Conservation (phyloP, 805 yeast species). For the Yarrowia phangngaensis region DNA sequence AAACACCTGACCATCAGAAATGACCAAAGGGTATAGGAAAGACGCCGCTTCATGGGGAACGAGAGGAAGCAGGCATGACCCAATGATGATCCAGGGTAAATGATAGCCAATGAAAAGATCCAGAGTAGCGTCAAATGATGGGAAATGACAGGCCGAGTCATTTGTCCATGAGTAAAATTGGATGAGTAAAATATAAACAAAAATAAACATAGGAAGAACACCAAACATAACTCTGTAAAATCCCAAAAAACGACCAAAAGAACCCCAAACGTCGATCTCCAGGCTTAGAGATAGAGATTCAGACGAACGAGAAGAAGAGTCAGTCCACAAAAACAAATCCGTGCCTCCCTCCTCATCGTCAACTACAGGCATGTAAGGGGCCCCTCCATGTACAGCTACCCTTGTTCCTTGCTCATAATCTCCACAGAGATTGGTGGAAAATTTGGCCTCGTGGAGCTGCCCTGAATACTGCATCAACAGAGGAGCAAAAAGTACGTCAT, state of each 20-base stretch:
- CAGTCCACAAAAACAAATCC: conserved; percentile 35
- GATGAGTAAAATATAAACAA: conserved; percentile 48
- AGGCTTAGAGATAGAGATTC: conserved; percentile 30
- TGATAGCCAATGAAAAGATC: conserved; percentile 37
- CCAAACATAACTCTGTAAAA: conserved; percentile 70
- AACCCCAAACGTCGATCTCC: conserved; percentile 52
- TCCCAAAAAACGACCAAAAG: conserved; percentile 62
- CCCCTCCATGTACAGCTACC: conserved; percentile 57
- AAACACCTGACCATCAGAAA: not conserved
- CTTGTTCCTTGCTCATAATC: conserved; percentile 10
- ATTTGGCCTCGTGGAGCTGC: conserved; percentile 18
- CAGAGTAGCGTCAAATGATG: conserved; percentile 49
- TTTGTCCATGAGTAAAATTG: conserved; percentile 49
- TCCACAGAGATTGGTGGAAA: conserved; percentile 3
- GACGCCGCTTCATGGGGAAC: conserved; percentile 21
- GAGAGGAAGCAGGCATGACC: conserved; percentile 38
- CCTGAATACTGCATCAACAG: conserved; percentile 21
- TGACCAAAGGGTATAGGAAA: conserved; percentile 8
- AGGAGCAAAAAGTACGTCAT: conserved; percentile 23
- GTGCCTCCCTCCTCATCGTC: conserved; percentile 28
- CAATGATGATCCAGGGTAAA: conserved; percentile 34
- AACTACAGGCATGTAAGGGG: conserved; percentile 62
- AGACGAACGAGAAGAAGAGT: conserved; percentile 10
- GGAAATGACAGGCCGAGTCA: conserved; percentile 42
- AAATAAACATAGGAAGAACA: conserved; percentile 60